Evolutionary conservation across 176 grass and related monocot genomes (phyloP), one percentile per base, ranked within the genome.

Genomic region (Cenchrus americanus): DNA sequence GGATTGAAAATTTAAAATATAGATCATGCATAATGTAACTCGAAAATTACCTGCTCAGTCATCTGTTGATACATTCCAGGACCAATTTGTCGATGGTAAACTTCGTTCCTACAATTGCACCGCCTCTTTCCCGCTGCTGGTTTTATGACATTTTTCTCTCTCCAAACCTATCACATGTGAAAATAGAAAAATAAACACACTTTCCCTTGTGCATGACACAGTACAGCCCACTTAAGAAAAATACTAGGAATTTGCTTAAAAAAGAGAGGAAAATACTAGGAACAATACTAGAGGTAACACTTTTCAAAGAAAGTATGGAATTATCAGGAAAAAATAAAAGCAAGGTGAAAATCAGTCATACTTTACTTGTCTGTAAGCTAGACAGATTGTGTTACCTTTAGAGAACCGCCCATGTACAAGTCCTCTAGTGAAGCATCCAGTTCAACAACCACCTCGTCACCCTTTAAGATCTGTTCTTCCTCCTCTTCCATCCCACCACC

Each of bases 41-140:
- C 58, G 52, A 37, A 77, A 67, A 74, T 53, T 84, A 99, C 96
- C 91, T 96, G 91, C 78, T 99, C 89, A 8, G 96, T 96, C 96
- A 99, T 94, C 67, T 99, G 96, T 79, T 99, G 96, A 82, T 89
- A 99, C 96, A 99, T 99, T 94, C 96, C 96, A 76, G 93, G 96
- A 72, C 89, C 96, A 81, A 99, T 99, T 84, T 99, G 96, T 68
- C 88, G 87, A 58, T 99, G 96, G 75, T 99, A 96, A 80, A 99
- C 93, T 95, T 99, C 96, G 24, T 99, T 96, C 73, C 93, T 99
- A 74, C 96, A 99, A 81, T 99, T 99, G 80, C 96, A 96, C 21
- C 40, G 73, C 22, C 96, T 93, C 84, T 99, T 99, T 51, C 96
- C 96, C 22, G 93, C 77, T 75, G 96, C 96, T 71, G 96, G 87